Evolutionary conservation across 2,329 filamentous ascomycete species (phyloP), one percentile per base, ranked within the genome.

Genomic region (Pseudocercospora musae): DNA sequence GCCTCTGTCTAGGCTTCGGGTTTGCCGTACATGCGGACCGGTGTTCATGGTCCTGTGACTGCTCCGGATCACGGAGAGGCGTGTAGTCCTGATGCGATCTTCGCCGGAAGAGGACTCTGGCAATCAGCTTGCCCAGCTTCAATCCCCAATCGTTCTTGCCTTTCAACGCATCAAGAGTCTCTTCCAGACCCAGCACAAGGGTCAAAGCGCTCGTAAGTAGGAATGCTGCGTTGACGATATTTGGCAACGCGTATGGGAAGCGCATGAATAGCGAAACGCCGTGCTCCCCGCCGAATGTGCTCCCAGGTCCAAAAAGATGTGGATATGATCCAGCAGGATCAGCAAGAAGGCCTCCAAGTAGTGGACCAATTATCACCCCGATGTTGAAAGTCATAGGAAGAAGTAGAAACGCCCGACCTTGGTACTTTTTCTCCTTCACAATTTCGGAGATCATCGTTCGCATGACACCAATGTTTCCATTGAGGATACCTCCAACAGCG

Each of bases 381-480:
- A 82, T 75, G 68, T 90, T 90, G 75, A 90, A 88, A 54, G 87
- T 89, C 83, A 92, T 88, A 0, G 85, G 84, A 59, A 87, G 67
- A 8, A 88, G 76, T 37, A 87, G 70, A 62, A 88, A 87, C 0
- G 85, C 85, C 56, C 84, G 76, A 25, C 75, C 78, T 63, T 81
- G 79, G 59, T 75, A 78, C 79, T 84, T 88, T 75, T 89, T 89
- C 76, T 90, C 88, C 55, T 82, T 80, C 40, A 91, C 85, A 33
- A 89, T 88, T 74, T 92, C 89, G 1, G 84, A 84, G 50, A 91
- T 88, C 84, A 91, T 88, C 5, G 88, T 90, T 63, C 88, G 79
- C 86, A 91, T 88, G 2, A 91, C 87, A 0, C 88, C 88, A 1
- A 90, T 83, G 71, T 91, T 92, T 1, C 88, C 89, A 72, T 91